A percentile compares a stretch with the other conserved stretches of the same genome.
Conservation (phyloP, 140 eudicot genomes). For the Eryngium alpinum region DNA sequence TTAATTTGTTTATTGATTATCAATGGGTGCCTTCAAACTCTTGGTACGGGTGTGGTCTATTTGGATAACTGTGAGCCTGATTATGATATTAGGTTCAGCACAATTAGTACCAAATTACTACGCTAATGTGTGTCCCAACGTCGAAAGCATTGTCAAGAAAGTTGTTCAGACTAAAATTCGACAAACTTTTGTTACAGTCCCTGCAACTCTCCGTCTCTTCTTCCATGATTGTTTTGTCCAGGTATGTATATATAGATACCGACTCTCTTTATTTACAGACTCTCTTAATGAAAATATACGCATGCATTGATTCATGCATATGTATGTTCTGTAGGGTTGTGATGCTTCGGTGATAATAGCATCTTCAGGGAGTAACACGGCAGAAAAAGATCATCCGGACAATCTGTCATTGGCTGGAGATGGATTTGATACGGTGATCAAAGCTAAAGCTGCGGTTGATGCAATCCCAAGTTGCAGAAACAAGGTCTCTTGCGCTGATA, state of each 20-base stretch:
- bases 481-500: constrained; percentile 85
- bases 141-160: constrained; percentile 52
- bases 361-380: constrained; percentile 47
- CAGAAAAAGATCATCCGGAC: constrained; percentile 72
- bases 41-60: constrained; percentile 17
- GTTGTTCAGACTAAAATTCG: constrained; percentile 43
- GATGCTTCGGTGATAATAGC: constrained; percentile 71
- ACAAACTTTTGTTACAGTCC: constrained; percentile 73
- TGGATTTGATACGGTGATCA: constrained; percentile 76
- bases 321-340: constrained; percentile 51
- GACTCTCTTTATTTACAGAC: background rate
- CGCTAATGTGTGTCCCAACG: constrained; percentile 61
- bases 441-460: constrained; percentile 77
- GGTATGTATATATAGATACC: constrained; percentile 24
- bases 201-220: constrained; percentile 69
- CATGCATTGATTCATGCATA: too few relatives aligned
- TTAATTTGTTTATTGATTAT: background rate
- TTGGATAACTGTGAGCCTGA: constrained; percentile 19
- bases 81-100: constrained; percentile 29
- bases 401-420: constrained; percentile 80
- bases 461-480: constrained; percentile 50
- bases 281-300: too few relatives aligned
- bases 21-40: constrained; percentile 38
- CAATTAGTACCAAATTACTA: constrained; percentile 52
- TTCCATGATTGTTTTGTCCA: constrained; percentile 92